phyloP scores from a whole-genome alignment of 2,329 filamentous ascomycete genomes.

The Fusarium sp. region DNA sequence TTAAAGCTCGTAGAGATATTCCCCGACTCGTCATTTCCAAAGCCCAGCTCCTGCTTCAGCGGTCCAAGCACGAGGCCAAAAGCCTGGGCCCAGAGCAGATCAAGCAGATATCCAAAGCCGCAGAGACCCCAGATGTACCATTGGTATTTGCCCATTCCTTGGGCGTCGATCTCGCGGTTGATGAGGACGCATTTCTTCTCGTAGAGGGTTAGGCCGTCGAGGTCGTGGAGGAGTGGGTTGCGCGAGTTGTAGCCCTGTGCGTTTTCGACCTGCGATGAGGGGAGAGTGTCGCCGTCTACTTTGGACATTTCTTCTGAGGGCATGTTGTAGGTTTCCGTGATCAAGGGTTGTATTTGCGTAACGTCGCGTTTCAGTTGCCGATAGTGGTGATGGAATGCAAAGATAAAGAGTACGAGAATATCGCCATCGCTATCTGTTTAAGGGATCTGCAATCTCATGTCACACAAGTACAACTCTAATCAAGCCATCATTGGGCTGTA shows the following conservation, averaged over 20 bases:
- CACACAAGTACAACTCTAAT: neutral
- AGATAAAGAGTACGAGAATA: neutral
- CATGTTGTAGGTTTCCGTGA: neutral
- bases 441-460: neutral
- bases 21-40: conserved; percentile 49
- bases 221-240: neutral
- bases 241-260: neutral
- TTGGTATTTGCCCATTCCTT: conserved; percentile 64
- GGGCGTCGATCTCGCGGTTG: conserved; percentile 57
- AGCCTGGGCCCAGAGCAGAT: conserved; percentile 66
- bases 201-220: conserved; percentile 44
- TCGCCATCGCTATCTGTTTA: neutral
- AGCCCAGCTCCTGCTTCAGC: conserved; percentile 65
- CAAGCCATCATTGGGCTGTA: neutral
- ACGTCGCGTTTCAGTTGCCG: neutral
- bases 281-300: neutral
- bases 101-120: conserved; percentile 64
- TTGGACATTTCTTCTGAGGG: conserved; percentile 2
- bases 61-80: conserved; percentile 64
- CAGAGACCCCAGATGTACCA: conserved; percentile 63
- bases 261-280: neutral
- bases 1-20: conserved; percentile 65
- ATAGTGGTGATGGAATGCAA: neutral
- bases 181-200: conserved; percentile 49
- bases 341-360: neutral